Conservation (phyloP, 371 early-diverging fungal genomes). For the Mucor sp. region DNA sequence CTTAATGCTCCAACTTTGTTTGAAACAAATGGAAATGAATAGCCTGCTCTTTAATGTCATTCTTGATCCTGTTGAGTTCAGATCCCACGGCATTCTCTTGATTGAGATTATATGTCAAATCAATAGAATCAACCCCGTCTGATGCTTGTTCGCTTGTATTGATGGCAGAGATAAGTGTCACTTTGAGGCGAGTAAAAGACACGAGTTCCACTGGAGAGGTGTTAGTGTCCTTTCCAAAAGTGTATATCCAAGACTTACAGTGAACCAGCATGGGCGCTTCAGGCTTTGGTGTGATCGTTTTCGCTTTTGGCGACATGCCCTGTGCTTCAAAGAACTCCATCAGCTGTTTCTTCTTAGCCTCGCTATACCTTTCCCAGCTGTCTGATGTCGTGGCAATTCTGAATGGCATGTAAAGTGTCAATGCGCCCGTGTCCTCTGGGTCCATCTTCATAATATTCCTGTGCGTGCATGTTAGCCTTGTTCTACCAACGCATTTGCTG, state of each 20-base stretch:
- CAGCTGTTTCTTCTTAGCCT: neutral
- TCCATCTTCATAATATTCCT: conserved; percentile 4
- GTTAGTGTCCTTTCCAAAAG: neutral
- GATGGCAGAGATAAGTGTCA: conserved; percentile 8
- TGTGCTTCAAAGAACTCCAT: neutral
- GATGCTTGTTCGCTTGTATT: neutral
- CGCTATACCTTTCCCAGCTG: neutral
- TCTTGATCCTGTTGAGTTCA: neutral
- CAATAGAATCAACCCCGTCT: neutral
- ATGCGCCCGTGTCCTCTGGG: neutral
- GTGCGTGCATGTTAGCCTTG: neutral
- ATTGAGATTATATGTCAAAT: neutral
- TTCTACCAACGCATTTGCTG: neutral
- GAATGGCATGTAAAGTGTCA: conserved; percentile 3
- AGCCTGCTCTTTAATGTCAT: neutral
- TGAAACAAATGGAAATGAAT: conserved; percentile 2
- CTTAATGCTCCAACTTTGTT: neutral
- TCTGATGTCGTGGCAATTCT: neutral
- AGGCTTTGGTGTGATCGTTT: neutral
- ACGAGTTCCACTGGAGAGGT: neutral
- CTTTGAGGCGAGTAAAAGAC: neutral
- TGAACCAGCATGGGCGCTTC: neutral
- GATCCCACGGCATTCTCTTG: neutral
- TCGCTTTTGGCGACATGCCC: neutral
- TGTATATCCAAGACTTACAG: neutral